Evolutionary conservation across 495 filamentous ascomycete species (phyloP).

Genomic region (Trypethelium eluteriae): DNA sequence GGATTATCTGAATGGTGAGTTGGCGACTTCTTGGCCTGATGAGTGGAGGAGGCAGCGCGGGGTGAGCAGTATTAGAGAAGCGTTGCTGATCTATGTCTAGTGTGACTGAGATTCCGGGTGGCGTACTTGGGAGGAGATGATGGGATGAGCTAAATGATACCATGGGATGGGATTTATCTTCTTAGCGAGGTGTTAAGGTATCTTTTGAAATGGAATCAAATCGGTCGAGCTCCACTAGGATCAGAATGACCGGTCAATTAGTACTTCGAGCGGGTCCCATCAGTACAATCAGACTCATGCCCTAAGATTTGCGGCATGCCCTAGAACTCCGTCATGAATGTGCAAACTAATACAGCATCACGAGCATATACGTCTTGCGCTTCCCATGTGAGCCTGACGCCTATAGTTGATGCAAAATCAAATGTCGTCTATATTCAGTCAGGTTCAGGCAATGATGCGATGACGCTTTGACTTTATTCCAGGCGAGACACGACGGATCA

Average conservation of each 20-base stretch:
- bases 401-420: constrained; percentile 18
- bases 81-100: neutral
- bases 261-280: too few species aligned
- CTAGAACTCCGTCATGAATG: neutral
- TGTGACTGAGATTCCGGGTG: neutral
- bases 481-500: neutral
- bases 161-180: neutral
- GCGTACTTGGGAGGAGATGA: neutral
- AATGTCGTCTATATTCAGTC: constrained; percentile 17
- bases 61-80: neutral
- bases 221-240: too few species aligned
- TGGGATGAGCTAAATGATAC: neutral
- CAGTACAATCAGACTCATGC: too few species aligned
- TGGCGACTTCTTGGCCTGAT: too few species aligned
- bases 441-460: neutral
- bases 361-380: constrained; percentile 17
- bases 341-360: constrained; percentile 10
- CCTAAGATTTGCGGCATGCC: too few species aligned
- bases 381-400: constrained; percentile 11
- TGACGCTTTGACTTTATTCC: constrained; percentile 17
- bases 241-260: too few species aligned
- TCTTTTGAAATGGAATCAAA: neutral
- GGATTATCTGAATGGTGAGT: constrained; percentile 54
- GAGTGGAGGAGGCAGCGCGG: neutral
- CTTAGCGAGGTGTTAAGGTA: neutral